These are phyloP conservation scores for Mangifera indica DNA, from an alignment of 345 rosid species.

Conservation along the genomic window DNA sequence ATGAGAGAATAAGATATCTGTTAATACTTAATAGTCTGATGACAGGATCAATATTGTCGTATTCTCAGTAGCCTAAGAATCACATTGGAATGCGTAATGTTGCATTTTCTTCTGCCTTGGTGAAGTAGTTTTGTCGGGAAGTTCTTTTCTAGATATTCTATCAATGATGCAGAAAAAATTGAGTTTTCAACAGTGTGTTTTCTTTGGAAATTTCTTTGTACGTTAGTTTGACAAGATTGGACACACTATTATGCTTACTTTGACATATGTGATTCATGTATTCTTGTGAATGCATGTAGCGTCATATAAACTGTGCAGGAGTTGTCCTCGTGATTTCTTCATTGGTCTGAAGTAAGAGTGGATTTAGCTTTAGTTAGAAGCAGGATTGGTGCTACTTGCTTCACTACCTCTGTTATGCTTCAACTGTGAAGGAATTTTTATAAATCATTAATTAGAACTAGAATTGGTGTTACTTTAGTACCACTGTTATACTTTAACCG, in stretches of 20 bases:
- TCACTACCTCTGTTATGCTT: background rate
- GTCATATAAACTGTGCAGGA: background rate
- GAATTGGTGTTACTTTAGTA: background rate
- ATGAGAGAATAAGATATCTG: background rate
- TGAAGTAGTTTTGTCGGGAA: background rate
- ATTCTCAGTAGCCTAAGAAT: background rate
- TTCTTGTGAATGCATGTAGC: background rate
- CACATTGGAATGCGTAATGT: background rate
- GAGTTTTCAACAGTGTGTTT: background rate
- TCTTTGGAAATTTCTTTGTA: background rate
- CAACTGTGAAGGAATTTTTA: no score
- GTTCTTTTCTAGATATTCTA: background rate
- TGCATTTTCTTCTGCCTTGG: slow-evolving; percentile 4
- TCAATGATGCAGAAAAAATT: background rate
- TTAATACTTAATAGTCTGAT: background rate
- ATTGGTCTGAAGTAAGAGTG: background rate
- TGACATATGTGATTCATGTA: background rate
- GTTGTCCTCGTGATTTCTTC: background rate
- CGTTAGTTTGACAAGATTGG: background rate
- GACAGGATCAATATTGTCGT: background rate
- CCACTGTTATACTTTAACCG: background rate
- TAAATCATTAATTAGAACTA: background rate
- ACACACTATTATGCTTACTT: background rate
- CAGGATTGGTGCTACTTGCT: background rate
- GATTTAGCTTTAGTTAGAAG: background rate